Conservation (phyloP, 441 rosid species). For the Adansonia grandidieri region DNA sequence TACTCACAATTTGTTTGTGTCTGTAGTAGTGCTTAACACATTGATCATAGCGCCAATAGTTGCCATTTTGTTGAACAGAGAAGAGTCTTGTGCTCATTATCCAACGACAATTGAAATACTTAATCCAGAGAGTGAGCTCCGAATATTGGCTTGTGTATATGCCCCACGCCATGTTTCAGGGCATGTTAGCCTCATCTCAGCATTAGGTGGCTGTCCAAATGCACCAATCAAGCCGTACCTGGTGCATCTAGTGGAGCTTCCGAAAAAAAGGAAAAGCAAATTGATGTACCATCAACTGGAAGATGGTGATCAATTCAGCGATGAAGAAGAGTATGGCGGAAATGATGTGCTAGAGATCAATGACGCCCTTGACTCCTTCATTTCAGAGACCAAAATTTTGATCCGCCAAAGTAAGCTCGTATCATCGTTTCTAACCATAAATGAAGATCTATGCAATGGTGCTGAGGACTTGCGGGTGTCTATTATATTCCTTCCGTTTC, state of each 20-base stretch:
- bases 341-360: constrained; percentile 79
- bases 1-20: constrained; percentile 52
- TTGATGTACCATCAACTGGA: constrained; percentile 69
- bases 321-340: constrained; percentile 77
- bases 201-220: constrained; percentile 48
- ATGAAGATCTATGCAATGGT: constrained; percentile 66
- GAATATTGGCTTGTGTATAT: constrained; percentile 67
- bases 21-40: constrained; percentile 55
- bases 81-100: constrained; percentile 46
- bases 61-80: constrained; percentile 45
- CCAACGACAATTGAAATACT: constrained; percentile 55
- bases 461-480: constrained; percentile 75
- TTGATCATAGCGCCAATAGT: constrained; percentile 58
- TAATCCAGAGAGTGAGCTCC: constrained; percentile 58
- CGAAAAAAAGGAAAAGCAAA: constrained; percentile 51
- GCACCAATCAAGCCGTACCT: constrained; percentile 56
- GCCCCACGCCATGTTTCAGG: constrained; percentile 74
- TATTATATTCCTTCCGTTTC: constrained; percentile 74
- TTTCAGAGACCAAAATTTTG: constrained; percentile 49
- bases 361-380: constrained; percentile 58
- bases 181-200: constrained; percentile 50
- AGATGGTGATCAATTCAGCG: constrained; percentile 57
- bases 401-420: constrained; percentile 66
- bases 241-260: constrained; percentile 78
- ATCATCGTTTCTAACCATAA: constrained; percentile 51